A percentile compares a stretch with the other conserved stretches of the same genome.
Conservation (phyloP, 352 stramenopile species). For the Phytophthora meadii region DNA sequence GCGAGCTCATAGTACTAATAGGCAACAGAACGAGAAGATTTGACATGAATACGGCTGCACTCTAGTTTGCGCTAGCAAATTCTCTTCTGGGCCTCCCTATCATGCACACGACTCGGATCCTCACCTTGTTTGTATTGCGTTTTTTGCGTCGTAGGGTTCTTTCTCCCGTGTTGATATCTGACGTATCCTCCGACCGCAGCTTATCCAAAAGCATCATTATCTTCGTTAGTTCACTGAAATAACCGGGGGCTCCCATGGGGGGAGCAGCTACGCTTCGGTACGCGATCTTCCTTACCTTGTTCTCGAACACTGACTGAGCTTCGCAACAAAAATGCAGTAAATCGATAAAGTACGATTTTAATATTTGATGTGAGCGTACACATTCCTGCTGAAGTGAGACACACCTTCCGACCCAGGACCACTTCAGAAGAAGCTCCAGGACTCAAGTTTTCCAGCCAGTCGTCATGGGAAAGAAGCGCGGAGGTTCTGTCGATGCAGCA, state of each 20-base stretch:
- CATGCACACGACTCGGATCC: slow-evolving; percentile 1
- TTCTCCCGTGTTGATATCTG: slow-evolving; percentile 1
- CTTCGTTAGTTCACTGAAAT: neutral
- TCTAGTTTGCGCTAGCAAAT: neutral
- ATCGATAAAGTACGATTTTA: too few species aligned
- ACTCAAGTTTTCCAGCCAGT: neutral
- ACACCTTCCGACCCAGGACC: slow-evolving; percentile 14
- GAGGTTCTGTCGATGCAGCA: slow-evolving; percentile 38
- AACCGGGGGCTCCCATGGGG: too few species aligned
- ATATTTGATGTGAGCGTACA: too few species aligned
- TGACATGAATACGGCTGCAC: slow-evolving; percentile 19
- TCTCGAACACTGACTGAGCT: neutral
- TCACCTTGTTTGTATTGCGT: slow-evolving; percentile 9
- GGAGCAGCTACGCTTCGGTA: neutral
- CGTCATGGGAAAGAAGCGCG: slow-evolving; percentile 73
- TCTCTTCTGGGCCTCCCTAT: neutral
- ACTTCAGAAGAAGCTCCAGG: slow-evolving; percentile 3
- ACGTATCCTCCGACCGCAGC: slow-evolving; percentile 12
- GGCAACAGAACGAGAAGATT: slow-evolving; percentile 20
- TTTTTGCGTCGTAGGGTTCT: neutral
- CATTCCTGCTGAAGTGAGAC: slow-evolving; percentile 7
- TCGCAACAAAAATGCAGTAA: too few species aligned
- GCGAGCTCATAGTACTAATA: slow-evolving; percentile 55
- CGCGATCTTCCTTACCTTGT: slow-evolving; percentile 31
- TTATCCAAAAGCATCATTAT: slow-evolving; percentile 3